Base-by-base conservation (phyloP, 495 filamentous ascomycete species). In the Terfezia claveryi region DNA sequence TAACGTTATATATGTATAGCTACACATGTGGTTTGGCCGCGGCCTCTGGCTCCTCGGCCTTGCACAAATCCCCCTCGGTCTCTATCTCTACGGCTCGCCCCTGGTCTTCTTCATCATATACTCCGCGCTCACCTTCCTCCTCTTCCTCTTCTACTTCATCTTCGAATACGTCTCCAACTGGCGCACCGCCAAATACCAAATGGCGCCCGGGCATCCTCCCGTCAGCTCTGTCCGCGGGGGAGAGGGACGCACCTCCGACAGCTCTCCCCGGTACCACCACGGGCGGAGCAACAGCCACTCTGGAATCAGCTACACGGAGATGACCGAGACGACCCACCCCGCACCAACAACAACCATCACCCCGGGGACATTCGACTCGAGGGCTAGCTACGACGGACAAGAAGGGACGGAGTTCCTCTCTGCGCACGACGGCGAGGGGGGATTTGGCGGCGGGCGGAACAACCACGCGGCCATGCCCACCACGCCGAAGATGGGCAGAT, bases 71-170 rank as follows among this genome's bases (percentile, higher is more conserved):
- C 84, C 89, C 1, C 71, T 96, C 1, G 91, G 91, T 0, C 74
- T 98, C 52, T 88, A 87, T 4, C 74, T 98, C 10, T 98, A 95
- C 62, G 91, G 91, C 14, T 91, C 87, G 37, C 91, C 92, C 12
- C 78, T 83, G 65, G 70, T 71, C 11, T 71, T 86, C 0, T 98
- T 98, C 65, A 80, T 96, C 55, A 71, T 95, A 5, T 98, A 81
- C 62, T 72, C 89, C 0, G 57, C 95, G 1, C 83, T 58, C 36
- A 52, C 58, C n/a, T 59, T 56, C 49, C n/a, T 61, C 27, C 58
- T 66, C 46, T 37, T 65, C 38, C 37, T 62, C 10, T 23, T 37
- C 50, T 66, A 63, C 63, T 66, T 66, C 51, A 23, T 61, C 9
- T 55, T 59, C 9, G 63, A 66, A 49, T 66, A 58, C 41, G 57